phyloP scores from a whole-genome alignment of 768 basidiomycete genomes.

The Chiua virens region DNA sequence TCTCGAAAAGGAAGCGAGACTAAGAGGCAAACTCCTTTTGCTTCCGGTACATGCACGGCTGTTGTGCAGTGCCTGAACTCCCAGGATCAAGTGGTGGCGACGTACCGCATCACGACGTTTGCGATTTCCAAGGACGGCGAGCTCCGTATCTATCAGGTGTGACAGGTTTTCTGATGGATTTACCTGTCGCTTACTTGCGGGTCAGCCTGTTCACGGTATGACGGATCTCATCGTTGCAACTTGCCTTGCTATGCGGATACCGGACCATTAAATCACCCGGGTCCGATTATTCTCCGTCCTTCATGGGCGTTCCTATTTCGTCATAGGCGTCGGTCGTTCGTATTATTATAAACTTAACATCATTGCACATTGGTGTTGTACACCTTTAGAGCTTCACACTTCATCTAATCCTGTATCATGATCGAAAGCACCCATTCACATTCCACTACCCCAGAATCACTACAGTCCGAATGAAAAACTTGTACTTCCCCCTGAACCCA shows the following conservation, averaged over 20 bases:
- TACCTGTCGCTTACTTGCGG: not conserved
- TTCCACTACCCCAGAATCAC: not conserved
- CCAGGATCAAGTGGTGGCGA: slow-evolving; percentile 25
- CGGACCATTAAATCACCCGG: slow-evolving; percentile 20
- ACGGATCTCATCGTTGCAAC: slow-evolving; percentile 32
- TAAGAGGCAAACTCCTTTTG: not conserved
- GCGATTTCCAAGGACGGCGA: slow-evolving; percentile 33
- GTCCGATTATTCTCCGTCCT: not conserved
- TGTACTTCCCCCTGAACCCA: not conserved
- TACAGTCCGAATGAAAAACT: not conserved
- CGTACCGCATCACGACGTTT: slow-evolving; percentile 30
- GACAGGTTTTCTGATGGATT: not conserved
- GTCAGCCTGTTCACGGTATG: slow-evolving; percentile 25
- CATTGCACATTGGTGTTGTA: slow-evolving; percentile 2
- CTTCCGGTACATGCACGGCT: not conserved
- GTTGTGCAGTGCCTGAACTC: slow-evolving; percentile 23
- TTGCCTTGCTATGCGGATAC: slow-evolving; percentile 31
- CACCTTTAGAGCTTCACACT: not conserved
- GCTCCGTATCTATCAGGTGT: slow-evolving; percentile 30
- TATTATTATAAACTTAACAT: not conserved
- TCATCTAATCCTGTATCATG: not conserved
- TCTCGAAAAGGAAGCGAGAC: not conserved
- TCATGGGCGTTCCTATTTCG: not conserved
- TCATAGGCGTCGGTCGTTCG: not conserved
- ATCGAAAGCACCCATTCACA: not conserved